A percentile compares a stretch with the other conserved stretches of the same genome.
These are phyloP conservation scores for Aspergillus sp. DNA, from an alignment of 2,329 filamentous ascomycete genomes.

Conservation along the genomic window DNA sequence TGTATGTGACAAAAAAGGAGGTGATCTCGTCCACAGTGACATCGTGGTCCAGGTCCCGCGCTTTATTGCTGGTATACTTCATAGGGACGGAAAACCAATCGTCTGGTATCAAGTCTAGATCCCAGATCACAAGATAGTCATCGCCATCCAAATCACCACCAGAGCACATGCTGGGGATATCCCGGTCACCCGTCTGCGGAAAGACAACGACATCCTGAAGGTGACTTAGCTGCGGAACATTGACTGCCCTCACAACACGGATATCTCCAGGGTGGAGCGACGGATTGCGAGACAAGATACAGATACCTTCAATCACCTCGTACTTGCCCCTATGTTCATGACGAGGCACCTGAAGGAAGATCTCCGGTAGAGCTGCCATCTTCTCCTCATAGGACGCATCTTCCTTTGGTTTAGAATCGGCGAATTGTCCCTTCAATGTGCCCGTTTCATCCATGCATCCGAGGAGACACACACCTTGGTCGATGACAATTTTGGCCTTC, in stretches of 20 bases:
- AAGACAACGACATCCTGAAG: slow-evolving; percentile 81
- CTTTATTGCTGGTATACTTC: slow-evolving; percentile 57
- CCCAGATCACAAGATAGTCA: slow-evolving; percentile 93
- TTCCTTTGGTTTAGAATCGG: slow-evolving; percentile 31
- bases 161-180: slow-evolving; percentile 87
- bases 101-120: slow-evolving; percentile 59
- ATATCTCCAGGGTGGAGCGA: slow-evolving; percentile 90
- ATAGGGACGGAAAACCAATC: slow-evolving; percentile 68
- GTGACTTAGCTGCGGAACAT: slow-evolving; percentile 63
- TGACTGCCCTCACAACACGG: slow-evolving; percentile 73
- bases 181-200: slow-evolving; percentile 70
- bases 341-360: slow-evolving; percentile 74
- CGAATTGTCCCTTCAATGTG: slow-evolving; percentile 61
- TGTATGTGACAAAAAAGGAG: slow-evolving; percentile 81
- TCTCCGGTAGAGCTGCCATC: slow-evolving; percentile 59
- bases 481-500: slow-evolving; percentile 75
- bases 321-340: slow-evolving; percentile 46
- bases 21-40: slow-evolving; percentile 66
- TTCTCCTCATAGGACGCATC: slow-evolving; percentile 32
- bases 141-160: slow-evolving; percentile 94
- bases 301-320: slow-evolving; percentile 63
- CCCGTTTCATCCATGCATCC: slow-evolving; percentile 81
- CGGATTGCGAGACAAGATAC: slow-evolving; percentile 81
- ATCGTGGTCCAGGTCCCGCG: slow-evolving; percentile 47
- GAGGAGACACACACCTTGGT: slow-evolving; percentile 76